Base-by-base conservation (phyloP, 306 rosid species). In the Glycine latifolia region DNA sequence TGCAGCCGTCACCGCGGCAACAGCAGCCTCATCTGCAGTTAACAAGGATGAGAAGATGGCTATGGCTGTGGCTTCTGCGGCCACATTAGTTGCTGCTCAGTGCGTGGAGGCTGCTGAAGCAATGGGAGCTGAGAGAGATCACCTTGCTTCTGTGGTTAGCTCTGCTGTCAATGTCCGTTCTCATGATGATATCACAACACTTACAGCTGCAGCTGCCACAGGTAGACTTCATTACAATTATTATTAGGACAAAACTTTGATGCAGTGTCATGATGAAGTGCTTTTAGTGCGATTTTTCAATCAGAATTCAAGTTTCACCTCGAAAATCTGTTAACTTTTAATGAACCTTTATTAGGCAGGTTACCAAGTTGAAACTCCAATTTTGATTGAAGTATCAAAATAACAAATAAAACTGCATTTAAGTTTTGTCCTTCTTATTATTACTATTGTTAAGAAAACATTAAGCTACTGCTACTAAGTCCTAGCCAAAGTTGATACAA, bases 131-230 rank as follows among this genome's bases (percentile, higher is more conserved):
- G 99, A 95, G 65, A 81, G 96, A 78, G 98, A 93, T 17, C 97
- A 93, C 72, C 98, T 95, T 66, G 93, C 98, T 71, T 86, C 94
- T 1, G 93, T 93, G 8, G 88, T 95, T 15, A 90, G 97, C 85
- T 95, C 99, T 15, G 99, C 99, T 20, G 99, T 95, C 9, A 93
- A 95, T 83, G 96, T 95, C 8, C 87, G 85, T 47, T 95, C 99
- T 15, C 85, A 89, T 53, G 99, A 95, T 65, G 99, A 93, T 69
- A 93, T 95, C 63, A 80, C 92, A 7, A 95, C 98, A 39, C 98
- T 95, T 16, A 91, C 97, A 1, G 99, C 99, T n/a, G 99, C 97
- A 6, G 99, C 99, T 37, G 99, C 99, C 60, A 95, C 99, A 31
- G 99, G 99, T 93, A 85, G 3, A 60, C 6, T 73, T 63, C 6